A percentile compares a stretch with the other conserved stretches of the same genome.
These are phyloP conservation scores for Hypoxylon sp. DNA, from an alignment of 2,329 filamentous ascomycete species.

Conservation along the genomic window DNA sequence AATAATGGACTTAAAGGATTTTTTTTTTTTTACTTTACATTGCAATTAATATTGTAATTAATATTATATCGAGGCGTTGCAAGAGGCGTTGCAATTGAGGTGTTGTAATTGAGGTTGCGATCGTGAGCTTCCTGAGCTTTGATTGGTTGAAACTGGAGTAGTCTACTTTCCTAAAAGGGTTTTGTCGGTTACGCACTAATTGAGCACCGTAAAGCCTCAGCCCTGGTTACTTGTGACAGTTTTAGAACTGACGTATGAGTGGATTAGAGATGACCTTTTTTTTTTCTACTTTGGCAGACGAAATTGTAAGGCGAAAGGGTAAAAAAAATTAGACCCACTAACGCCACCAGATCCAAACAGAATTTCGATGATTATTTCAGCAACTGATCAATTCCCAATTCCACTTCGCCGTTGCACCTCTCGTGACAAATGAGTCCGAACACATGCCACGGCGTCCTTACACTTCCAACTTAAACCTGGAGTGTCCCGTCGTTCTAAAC, in stretches of 20 bases:
- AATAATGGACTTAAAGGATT: too few relatives aligned
- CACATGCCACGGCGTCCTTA: slow-evolving; percentile 13
- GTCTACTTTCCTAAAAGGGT: too few relatives aligned
- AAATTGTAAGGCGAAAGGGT: slow-evolving; percentile 25
- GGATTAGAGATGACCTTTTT: slow-evolving; percentile 9
- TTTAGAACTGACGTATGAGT: slow-evolving; percentile 41
- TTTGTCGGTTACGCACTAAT: too few relatives aligned
- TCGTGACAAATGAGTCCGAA: slow-evolving; percentile 21
- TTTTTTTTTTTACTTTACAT: too few relatives aligned
- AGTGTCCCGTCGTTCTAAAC: neutral
- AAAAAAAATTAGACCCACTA: slow-evolving; percentile 40
- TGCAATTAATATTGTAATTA: too few relatives aligned
- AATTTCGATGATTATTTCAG: slow-evolving; percentile 40
- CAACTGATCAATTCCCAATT: slow-evolving; percentile 34
- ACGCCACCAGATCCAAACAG: slow-evolving; percentile 36
- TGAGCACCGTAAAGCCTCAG: slow-evolving; percentile 23
- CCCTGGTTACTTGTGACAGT: slow-evolving; percentile 21
- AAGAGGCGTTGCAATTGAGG: too few relatives aligned
- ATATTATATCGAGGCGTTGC: too few relatives aligned
- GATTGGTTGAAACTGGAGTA: too few relatives aligned
- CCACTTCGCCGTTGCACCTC: slow-evolving; percentile 14
- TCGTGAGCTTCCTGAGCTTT: too few relatives aligned
- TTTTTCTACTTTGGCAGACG: slow-evolving; percentile 20
- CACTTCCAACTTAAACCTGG: slow-evolving; percentile 1
- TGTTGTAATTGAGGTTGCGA: too few relatives aligned